A percentile compares a stretch with the other conserved stretches of the same genome.
Evolutionary conservation across 441 rosid genomes (phyloP).

Genomic region (Pelargonium hybrid): DNA sequence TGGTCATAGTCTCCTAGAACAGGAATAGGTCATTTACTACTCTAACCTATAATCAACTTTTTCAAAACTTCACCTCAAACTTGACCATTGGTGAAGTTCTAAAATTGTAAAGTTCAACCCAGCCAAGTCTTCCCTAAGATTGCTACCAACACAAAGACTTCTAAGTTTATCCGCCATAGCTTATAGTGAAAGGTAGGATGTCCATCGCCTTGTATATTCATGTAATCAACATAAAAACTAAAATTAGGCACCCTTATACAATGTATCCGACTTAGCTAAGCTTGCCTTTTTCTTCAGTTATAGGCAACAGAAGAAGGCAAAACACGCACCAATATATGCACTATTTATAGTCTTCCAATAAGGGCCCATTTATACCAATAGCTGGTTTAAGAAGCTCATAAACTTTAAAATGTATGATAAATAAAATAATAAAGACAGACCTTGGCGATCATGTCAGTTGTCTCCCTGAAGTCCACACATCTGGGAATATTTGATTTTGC

Average conservation of each 20-base stretch:
- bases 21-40: no score
- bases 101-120: neutral
- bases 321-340: neutral
- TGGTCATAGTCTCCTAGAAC: no score
- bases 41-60: no score
- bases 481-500: conserved; percentile 79
- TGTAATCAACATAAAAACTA: neutral
- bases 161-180: neutral
- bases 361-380: neutral
- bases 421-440: conserved; percentile 21
- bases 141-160: neutral
- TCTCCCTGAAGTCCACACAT: conserved; percentile 89
- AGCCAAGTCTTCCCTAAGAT: neutral
- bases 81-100: no score
- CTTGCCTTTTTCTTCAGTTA: no score
- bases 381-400: neutral
- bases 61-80: no score
- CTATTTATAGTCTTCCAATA: neutral
- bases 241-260: no score
- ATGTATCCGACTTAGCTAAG: no score
- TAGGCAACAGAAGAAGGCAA: no score
- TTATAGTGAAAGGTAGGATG: neutral
- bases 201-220: no score
- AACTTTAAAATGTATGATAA: neutral
- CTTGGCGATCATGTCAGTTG: conserved; percentile 84